These are phyloP conservation scores for Macadamia integrifolia DNA, from an alignment of 164 flowering plant species.

Conservation along the genomic window DNA sequence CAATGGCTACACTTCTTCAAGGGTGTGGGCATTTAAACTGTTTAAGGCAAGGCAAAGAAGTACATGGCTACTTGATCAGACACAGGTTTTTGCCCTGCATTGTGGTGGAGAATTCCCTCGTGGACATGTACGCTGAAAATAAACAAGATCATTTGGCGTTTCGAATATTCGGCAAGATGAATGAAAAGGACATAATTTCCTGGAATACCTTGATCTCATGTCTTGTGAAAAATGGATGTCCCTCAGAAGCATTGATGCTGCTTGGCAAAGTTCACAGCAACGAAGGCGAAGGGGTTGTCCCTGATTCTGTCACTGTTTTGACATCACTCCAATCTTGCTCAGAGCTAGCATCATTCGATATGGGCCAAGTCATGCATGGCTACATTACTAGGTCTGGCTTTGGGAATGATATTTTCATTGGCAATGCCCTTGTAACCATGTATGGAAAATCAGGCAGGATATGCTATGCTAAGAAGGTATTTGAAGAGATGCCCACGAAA, in stretches of 20 bases:
- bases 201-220: conserved; percentile 31
- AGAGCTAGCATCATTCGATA: conserved; percentile 30
- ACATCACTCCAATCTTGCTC: conserved; percentile 40
- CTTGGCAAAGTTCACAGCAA: conserved; percentile 14
- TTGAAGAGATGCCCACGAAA: conserved; percentile 25
- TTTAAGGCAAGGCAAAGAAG: conserved; percentile 17
- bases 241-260: conserved; percentile 11
- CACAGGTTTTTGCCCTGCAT: conserved; percentile 16
- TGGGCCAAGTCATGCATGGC: conserved; percentile 37
- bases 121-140: conserved; percentile 29
- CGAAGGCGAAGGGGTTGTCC: neutral
- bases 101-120: conserved; percentile 26
- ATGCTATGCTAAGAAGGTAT: conserved; percentile 13
- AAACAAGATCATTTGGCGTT: conserved; percentile 7
- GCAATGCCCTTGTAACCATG: conserved; percentile 40
- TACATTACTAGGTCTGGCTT: conserved; percentile 23
- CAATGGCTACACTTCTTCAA: conserved; percentile 29
- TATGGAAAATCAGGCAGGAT: conserved; percentile 42
- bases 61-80: conserved; percentile 26
- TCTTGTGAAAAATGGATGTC: conserved; percentile 15
- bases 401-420: conserved; percentile 23
- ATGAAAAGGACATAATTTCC: conserved; percentile 16
- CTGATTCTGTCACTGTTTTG: conserved; percentile 25
- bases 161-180: conserved; percentile 16
- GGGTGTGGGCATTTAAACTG: conserved; percentile 16